Evolutionary conservation across 305 asterid species (phyloP), one percentile per base, ranked within the genome.

Genomic region (Rubia balearica): DNA sequence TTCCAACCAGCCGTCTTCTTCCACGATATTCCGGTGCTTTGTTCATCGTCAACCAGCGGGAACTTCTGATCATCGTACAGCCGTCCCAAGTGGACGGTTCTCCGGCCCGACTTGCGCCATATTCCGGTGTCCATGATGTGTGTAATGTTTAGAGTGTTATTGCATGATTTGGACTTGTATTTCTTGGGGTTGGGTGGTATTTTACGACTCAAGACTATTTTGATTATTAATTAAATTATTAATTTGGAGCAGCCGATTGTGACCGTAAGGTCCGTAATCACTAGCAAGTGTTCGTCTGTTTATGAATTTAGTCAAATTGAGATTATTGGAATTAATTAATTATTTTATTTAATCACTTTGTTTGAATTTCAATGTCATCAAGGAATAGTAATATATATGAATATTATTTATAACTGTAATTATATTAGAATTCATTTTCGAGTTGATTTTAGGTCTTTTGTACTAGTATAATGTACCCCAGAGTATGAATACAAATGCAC

Each of bases 51-150:
- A 9, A 6, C 51, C 6, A 4, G 38, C 24, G 65, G 10, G 10
- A 7, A 43, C 30, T 6, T 56, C 55, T 67, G 27, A 8, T 38
- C 30, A 8, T 36, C 61, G n/a, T 10, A 68, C 19, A 14, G 6
- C 40, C 53, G 61, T 13, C 70, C 77, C 7, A 74, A 48, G 46
- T 65, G 67, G 69, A 74, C n/a, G 8, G 43, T 61, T 61, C 69
- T 22, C 36, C 77, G 53, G 45, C 55, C 53, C 0, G 65, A 74
- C 65, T 59, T 61, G 8, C 73, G 63, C 77, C 77, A 74, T 17
- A 60, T 61, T 57, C 27, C 57, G 36, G 27, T 22, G 55, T 74
- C 77, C 77, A 74, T 74, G 4, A 7, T 19, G 36, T 61, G 65
- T 14, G 55, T 19, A 5, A 48, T 48, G 5, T 13, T 13, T 6